A percentile compares a stretch with the other conserved stretches of the same genome.
Conservation (phyloP, 176 grass and related monocot species). For the Ensete glaucum region DNA sequence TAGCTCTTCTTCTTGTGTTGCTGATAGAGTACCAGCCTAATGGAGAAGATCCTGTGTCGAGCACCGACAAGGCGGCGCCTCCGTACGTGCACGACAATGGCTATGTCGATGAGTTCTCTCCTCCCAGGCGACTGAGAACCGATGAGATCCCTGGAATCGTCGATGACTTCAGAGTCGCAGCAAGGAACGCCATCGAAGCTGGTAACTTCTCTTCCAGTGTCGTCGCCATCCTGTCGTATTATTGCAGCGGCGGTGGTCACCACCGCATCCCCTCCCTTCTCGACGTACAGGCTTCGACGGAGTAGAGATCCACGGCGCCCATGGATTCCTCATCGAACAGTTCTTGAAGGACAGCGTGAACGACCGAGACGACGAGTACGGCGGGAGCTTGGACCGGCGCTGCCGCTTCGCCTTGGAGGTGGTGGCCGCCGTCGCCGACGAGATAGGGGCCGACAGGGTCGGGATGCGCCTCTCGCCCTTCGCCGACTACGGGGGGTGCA, state of each 20-base stretch:
- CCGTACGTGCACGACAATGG: constrained; percentile 10
- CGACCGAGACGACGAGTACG: constrained; percentile 38
- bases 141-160: constrained; percentile 34
- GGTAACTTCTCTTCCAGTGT: constrained; percentile 20
- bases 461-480: constrained; percentile 32
- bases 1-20: neutral
- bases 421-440: constrained; percentile 15
- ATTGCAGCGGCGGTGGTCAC: too few species aligned
- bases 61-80: constrained; percentile 35
- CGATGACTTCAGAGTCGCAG: constrained; percentile 44
- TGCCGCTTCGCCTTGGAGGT: constrained; percentile 47
- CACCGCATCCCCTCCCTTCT: neutral
- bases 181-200: constrained; percentile 49
- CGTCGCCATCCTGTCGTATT: too few species aligned
- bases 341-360: constrained; percentile 57
- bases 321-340: constrained; percentile 49
- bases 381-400: constrained; percentile 24
- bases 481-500: constrained; percentile 15
- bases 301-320: constrained; percentile 42
- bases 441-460: constrained; percentile 23
- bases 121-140: constrained; percentile 15
- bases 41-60: constrained; percentile 38
- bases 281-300: constrained; percentile 35
- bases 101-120: constrained; percentile 12
- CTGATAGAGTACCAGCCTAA: constrained; percentile 36